Conservation (phyloP, 371 early-diverging fungal species). For the Circinella umbellata region DNA sequence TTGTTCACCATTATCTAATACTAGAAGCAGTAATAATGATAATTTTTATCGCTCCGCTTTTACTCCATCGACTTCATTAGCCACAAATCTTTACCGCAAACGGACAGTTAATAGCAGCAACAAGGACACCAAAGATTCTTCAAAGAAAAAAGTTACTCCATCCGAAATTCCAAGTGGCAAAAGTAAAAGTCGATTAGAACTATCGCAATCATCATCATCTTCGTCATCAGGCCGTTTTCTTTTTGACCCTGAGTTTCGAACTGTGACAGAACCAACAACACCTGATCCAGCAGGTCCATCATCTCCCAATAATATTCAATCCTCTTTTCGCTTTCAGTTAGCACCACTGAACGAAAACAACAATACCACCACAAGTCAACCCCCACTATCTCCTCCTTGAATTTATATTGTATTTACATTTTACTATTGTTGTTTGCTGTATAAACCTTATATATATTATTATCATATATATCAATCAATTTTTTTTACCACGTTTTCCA, state of each 20-base stretch:
- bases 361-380: neutral
- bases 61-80: conserved; percentile 8
- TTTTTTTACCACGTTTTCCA: neutral
- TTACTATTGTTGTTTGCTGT: too few species aligned
- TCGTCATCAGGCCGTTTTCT: too few species aligned
- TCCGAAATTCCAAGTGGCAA: neutral
- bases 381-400: neutral
- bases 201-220: too few species aligned
- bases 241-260: neutral
- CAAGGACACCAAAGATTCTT: neutral
- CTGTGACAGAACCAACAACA: neutral
- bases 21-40: conserved; percentile 1
- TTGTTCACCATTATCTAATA: neutral
- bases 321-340: neutral
- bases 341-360: conserved; percentile 5
- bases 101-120: neutral
- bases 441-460: too few species aligned
- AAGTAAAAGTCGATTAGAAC: neutral
- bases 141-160: neutral
- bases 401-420: too few species aligned
- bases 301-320: neutral
- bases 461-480: neutral
- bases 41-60: conserved; percentile 10
- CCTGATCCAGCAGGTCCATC: neutral
- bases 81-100: neutral